Evolutionary conservation across 768 basidiomycete species (phyloP).

Genomic region (Phylloporus sp.): DNA sequence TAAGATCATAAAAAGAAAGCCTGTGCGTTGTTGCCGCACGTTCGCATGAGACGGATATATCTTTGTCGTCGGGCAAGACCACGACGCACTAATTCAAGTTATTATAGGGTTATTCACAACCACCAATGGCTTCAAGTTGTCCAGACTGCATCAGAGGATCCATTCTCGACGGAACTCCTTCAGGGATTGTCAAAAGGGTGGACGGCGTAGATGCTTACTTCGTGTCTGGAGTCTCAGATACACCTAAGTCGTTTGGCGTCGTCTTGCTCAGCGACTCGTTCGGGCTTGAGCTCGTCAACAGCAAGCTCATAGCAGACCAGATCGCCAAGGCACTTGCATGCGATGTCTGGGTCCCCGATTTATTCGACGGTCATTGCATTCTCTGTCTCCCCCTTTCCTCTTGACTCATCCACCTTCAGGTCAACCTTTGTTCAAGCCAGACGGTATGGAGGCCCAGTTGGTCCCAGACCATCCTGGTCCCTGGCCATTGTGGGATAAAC

Average conservation of each 20-base stretch:
- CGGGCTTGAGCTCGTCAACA: conserved; percentile 47
- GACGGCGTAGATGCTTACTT: conserved; percentile 41
- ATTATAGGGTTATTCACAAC: too few relatives aligned
- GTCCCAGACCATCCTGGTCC: conserved; percentile 29
- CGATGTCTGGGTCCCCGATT: conserved; percentile 62
- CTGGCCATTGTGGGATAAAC: conserved; percentile 12
- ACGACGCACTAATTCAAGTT: too few relatives aligned
- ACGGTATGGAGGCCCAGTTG: conserved; percentile 25
- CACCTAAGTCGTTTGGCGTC: conserved; percentile 32
- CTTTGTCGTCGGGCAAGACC: too few relatives aligned
- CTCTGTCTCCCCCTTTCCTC: not conserved
- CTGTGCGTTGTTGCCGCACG: not conserved
- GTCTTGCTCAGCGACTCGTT: conserved; percentile 55
- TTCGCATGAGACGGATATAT: not conserved
- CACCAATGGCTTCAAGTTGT: too few relatives aligned
- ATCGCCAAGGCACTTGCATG: conserved; percentile 44
- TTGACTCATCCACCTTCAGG: conserved; percentile 17
- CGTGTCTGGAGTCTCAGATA: conserved; percentile 20
- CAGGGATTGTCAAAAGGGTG: conserved; percentile 33
- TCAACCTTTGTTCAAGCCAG: conserved; percentile 23
- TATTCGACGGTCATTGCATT: conserved; percentile 44
- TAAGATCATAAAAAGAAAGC: not conserved
- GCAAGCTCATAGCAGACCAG: conserved; percentile 53
- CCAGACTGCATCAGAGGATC: conserved; percentile 37
- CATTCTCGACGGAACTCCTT: conserved; percentile 43